These are phyloP conservation scores for Mycosarcoma maydis DNA, from an alignment of 1,284 basidiomycete species.

Conservation along the genomic window DNA sequence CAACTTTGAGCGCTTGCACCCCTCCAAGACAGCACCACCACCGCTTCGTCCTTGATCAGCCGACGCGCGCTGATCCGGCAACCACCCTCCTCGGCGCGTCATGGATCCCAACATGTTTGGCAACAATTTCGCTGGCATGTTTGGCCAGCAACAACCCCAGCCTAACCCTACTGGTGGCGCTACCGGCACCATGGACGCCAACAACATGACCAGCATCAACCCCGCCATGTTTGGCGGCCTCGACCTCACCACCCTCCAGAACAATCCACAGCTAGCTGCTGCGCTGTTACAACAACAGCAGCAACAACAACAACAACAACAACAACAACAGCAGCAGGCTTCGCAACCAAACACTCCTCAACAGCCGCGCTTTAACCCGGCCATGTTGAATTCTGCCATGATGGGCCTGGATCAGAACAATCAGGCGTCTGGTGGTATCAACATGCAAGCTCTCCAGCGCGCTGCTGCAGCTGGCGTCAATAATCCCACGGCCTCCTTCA, in stretches of 20 bases:
- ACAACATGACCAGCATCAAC: conserved; percentile 41
- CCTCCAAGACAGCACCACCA: not conserved
- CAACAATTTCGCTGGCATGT: conserved; percentile 50
- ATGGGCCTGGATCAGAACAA: conserved; percentile 41
- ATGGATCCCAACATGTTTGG: conserved; percentile 54
- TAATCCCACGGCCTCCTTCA: conserved; percentile 39
- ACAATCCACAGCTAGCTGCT: conserved; percentile 39
- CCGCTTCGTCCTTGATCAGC: conserved; percentile 14
- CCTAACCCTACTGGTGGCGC: conserved; percentile 12
- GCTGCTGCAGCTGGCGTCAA: conserved; percentile 35
- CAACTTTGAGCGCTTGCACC: not conserved
- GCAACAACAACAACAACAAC: conserved; percentile 33
- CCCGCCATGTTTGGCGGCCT: conserved; percentile 46
- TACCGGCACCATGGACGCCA: conserved; percentile 19
- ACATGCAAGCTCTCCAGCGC: conserved; percentile 44
- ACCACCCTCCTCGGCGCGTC: conserved; percentile 19
- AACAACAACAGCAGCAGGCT: conserved; percentile 39
- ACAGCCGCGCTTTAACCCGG: conserved; percentile 27
- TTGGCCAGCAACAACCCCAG: conserved; percentile 40
- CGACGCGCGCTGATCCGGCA: conserved; percentile 30
- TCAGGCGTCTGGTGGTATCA: conserved; percentile 24
- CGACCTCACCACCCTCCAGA: conserved; percentile 42
- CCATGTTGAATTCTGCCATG: conserved; percentile 42
- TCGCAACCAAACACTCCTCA: conserved; percentile 29
- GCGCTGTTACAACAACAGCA: conserved; percentile 37